Base-by-base conservation (phyloP, 2,329 filamentous ascomycete species). In the Stenocarpella maydis region DNA sequence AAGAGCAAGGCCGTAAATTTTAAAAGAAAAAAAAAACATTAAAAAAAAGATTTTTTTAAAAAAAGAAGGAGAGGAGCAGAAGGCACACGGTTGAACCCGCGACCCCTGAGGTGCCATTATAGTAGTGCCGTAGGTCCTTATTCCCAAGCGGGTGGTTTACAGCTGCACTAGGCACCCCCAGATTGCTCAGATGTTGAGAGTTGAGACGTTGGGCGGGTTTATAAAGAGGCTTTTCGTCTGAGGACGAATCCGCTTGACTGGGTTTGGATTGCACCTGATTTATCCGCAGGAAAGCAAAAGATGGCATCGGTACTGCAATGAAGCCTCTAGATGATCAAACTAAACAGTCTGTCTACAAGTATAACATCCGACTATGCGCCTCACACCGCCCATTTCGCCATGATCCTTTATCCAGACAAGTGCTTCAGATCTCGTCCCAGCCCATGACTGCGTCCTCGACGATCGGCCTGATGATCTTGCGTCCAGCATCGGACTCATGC, bases 391-490 rank as follows among this genome's bases (percentile, higher is more conserved):
- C 3, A n/a, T 21, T 21, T 19, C 8, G 17, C 28, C 26, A 63
- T 4, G 26, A 37, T 24, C 4, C 14, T 37, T n/a, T 24, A 8
- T 5, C 8, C 43, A 37, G 19, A 7, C n/a, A 26, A 49, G n/a
- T 24, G 9, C 10, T 63, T n/a, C 34, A 71, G 24, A 70, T 39
- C 45, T 69, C 49, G 26, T 71, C 67, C 70, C 70, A 71, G 4
- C n/a, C 53, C n/a, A 24, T 67, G 47, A 84, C 80, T 0, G 82
- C 82, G 65, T 80, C 78, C 68, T 84, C 82, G 12, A 84, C 79
- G 69, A 84, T 81, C 2, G 82, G 82, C 63, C 80, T 74, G 24
- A 84, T 80, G 6, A 82, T 72, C 74, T 84, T 84, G 61, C 82
- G 77, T 1, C 82, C 81, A 9, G 80, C 81, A 54, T 72, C 75